Evolutionary conservation across 345 rosid species (phyloP).

Genomic region (Eucalyptus grandis): DNA sequence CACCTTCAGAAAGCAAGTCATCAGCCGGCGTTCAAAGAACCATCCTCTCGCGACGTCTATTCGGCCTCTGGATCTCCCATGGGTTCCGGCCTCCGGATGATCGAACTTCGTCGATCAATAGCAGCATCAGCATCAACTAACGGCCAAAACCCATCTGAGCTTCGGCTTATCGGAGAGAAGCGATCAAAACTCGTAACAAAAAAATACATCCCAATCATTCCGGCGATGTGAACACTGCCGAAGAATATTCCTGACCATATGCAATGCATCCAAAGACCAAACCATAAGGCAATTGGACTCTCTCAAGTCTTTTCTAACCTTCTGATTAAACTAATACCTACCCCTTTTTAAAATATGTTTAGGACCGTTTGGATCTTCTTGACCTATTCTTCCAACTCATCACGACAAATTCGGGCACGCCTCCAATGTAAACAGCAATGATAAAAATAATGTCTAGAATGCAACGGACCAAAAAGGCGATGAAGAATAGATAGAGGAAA

Average conservation of each 20-base stretch:
- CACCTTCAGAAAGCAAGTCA: neutral
- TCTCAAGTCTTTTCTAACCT: accelerated
- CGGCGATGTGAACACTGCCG: accelerated
- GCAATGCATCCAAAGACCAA: neutral
- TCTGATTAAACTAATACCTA: neutral
- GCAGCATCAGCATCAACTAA: too few relatives aligned
- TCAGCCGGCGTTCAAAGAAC: neutral
- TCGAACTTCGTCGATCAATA: too few relatives aligned
- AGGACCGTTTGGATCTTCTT: neutral
- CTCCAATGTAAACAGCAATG: neutral
- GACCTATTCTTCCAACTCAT: neutral
- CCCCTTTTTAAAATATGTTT: neutral
- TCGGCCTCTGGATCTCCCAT: neutral
- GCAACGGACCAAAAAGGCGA: neutral
- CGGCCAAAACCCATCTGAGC: neutral
- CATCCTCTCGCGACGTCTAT: neutral
- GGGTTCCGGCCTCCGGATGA: too few relatives aligned
- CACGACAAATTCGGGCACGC: neutral
- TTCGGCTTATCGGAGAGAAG: accelerated
- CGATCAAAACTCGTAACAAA: neutral
- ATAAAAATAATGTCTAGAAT: neutral
- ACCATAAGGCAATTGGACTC: neutral
- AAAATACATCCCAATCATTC: neutral
- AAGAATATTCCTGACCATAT: neutral
- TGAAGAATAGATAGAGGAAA: neutral